phyloP scores from a whole-genome alignment of 1,284 basidiomycete genomes.

The Phaffia rhodozyma region DNA sequence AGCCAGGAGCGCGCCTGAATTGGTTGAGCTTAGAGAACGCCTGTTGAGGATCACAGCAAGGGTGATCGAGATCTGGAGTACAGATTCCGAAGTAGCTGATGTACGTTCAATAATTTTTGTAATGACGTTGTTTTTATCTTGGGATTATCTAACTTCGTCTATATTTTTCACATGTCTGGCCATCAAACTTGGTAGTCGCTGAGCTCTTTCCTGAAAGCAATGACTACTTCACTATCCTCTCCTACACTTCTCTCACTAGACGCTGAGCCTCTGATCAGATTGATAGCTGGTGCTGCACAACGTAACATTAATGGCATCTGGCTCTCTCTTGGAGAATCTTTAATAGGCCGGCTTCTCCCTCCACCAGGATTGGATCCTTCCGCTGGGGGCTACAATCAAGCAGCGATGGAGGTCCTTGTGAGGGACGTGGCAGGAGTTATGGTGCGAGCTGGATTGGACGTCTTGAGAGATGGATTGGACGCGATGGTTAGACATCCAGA shows the following conservation, averaged over 20 bases:
- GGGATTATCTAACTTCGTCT: not conserved
- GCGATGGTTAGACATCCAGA: constrained; percentile 50
- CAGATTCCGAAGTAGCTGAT: constrained; percentile 59
- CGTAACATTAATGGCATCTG: constrained; percentile 65
- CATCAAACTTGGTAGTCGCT: constrained; percentile 43
- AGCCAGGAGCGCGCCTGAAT: constrained; percentile 47
- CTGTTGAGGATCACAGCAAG: constrained; percentile 50
- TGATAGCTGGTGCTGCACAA: constrained; percentile 63
- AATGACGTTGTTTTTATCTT: not conserved
- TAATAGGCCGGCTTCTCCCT: constrained; percentile 66
- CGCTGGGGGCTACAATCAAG: constrained; percentile 38
- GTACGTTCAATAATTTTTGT: constrained; percentile 39
- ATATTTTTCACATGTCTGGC: not conserved
- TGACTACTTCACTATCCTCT: constrained; percentile 49
- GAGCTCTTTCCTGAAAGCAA: constrained; percentile 66
- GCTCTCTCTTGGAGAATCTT: constrained; percentile 64
- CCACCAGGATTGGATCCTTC: constrained; percentile 39
- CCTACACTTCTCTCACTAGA: constrained; percentile 64
- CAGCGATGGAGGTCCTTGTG: constrained; percentile 41
- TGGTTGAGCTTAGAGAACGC: constrained; percentile 50
- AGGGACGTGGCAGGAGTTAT: constrained; percentile 26
- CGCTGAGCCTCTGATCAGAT: constrained; percentile 59
- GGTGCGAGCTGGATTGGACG: constrained; percentile 25
- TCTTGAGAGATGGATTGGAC: not conserved
- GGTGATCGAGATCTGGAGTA: constrained; percentile 59